phyloP scores from a whole-genome alignment of 208 protist species.

The Willaertia magna region DNA sequence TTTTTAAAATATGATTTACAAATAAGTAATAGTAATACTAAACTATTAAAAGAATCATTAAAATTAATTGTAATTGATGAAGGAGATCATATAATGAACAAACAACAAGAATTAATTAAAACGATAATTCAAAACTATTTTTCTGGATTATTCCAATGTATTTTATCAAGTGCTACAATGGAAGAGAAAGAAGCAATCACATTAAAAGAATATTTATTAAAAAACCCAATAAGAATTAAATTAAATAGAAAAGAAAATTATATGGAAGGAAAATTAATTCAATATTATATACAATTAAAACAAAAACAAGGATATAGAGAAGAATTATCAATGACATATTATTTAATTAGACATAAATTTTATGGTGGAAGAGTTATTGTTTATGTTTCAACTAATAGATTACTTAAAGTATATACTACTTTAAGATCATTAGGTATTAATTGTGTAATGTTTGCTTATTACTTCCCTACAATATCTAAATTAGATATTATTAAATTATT shows the following conservation, averaged over 20 bases:
- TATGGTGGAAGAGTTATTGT: background rate
- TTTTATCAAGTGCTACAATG: background rate
- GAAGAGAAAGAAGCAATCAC: background rate
- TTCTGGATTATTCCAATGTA: background rate
- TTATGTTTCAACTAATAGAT: background rate
- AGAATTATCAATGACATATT: background rate
- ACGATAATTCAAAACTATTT: background rate
- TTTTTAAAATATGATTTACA: too few relatives aligned
- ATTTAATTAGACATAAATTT: background rate
- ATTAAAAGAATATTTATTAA: background rate
- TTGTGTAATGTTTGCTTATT: background rate
- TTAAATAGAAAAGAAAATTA: background rate
- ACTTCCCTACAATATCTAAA: background rate
- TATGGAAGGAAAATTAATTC: background rate
- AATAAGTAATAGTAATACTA: too few relatives aligned
- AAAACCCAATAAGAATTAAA: background rate
- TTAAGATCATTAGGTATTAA: background rate
- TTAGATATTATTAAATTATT: constrained; percentile 2
- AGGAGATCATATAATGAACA: background rate
- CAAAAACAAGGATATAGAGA: background rate
- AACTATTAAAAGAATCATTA: background rate
- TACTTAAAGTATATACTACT: background rate
- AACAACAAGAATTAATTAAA: background rate
- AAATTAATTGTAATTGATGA: background rate
- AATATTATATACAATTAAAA: background rate